A percentile compares a stretch with the other conserved stretches of the same genome.
Conservation (phyloP, 2,329 filamentous ascomycete species). For the Epichloe coenophiala region DNA sequence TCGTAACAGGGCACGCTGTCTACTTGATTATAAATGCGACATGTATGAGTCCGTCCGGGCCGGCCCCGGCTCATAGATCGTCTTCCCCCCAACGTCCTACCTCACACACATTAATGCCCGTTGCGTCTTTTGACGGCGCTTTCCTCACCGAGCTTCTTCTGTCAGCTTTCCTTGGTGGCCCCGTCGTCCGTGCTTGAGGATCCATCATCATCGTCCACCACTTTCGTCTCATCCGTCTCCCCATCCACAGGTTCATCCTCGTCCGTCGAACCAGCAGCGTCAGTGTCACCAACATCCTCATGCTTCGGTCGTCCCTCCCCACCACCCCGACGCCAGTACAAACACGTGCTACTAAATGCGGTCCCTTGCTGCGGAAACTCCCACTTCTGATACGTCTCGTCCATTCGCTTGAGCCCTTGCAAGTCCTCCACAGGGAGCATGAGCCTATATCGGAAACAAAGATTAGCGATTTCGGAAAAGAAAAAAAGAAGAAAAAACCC, state of each 20-base stretch:
- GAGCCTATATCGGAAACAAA: background rate
- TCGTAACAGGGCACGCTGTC: too few species aligned
- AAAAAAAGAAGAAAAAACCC: background rate
- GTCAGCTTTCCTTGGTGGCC: background rate
- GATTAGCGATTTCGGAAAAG: background rate
- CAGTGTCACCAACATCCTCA: background rate
- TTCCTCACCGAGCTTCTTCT: background rate
- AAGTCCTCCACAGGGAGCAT: background rate
- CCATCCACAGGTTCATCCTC: background rate
- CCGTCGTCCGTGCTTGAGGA: background rate
- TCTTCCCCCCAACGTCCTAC: too few species aligned
- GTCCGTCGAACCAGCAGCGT: background rate
- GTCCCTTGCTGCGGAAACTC: slow-evolving; percentile 9
- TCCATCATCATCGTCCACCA: background rate
- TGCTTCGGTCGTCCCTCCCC: background rate
- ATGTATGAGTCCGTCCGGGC: too few species aligned
- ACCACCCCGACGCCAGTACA: slow-evolving; percentile 9
- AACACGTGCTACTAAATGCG: slow-evolving; percentile 10
- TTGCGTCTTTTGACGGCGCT: background rate
- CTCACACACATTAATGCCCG: too few species aligned
- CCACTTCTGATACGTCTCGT: slow-evolving; percentile 6
- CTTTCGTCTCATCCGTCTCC: background rate
- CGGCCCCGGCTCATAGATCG: too few species aligned
- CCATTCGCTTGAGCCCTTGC: slow-evolving; percentile 6
- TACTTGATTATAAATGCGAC: too few species aligned